Evolutionary conservation across 179 eudicot species (phyloP), one percentile per base, ranked within the genome.

Genomic region (Drosera spatulata): DNA sequence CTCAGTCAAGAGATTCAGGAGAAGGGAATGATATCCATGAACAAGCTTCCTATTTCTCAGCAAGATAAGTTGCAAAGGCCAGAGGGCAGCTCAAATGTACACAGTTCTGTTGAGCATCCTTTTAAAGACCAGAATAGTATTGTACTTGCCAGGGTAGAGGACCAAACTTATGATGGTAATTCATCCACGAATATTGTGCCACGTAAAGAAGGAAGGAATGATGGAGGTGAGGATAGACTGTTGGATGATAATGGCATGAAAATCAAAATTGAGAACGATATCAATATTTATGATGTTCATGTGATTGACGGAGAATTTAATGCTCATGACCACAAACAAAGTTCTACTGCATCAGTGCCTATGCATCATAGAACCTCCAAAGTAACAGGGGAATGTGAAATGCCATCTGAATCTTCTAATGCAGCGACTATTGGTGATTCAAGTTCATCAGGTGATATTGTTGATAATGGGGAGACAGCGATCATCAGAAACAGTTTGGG

Each of bases 271-370:
- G 59, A 48, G 22, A 74, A 47, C 39, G 22, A 42, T 13, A 39
- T 72, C 53, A 78, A 22, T 41, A 76, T 80, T 47, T 72, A 77
- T 74, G 95, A 91, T 82, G 80, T 91, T 66, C 95, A 91, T 66
- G 77, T 83, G 41, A 70, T 83, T 69, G 78, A 61, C 46, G 69
- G 82, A 43, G 66, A 66, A 52, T 68, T 66, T 67, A 63, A 64
- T 54, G 9, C 60, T 6, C 14, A 10, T 61, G 43, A 62, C 62
- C 68, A 56, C 15, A 15, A 46, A 37, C 50, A 61, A 63, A 70
- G 43, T 38, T 63, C 49, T 65, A 59, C 13, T 41, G 73, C 61
- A 13, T 56, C 41, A 45, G 15, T 39, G 11, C 56, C 37, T 11
- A 47, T 50, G 53, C 58, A 12, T 22, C 69, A 50, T 45, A 61